Base-by-base conservation (phyloP, 805 yeast genomes). In the Limtongozyma cylindracea region DNA sequence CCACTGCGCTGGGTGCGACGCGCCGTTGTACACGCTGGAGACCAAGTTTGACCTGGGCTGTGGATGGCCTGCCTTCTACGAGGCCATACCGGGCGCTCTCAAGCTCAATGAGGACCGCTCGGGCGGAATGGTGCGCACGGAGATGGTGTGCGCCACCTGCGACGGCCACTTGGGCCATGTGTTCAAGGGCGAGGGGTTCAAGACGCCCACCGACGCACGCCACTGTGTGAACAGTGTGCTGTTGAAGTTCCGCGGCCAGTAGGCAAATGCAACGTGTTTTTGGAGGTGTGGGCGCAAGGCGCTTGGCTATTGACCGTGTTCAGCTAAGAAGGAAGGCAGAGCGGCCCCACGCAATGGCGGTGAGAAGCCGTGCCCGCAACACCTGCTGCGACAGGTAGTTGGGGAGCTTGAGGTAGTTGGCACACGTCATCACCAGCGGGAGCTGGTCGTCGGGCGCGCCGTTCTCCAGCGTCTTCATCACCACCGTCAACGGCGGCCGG, bases 351-450 rank as follows among this genome's bases (percentile, higher is more conserved):
- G 51, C 53, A 35, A 80, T 62, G 0, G 96, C 95, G 27, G 62
- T 71, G 8, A 43, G 22, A 6, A 88, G 43, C 23, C 72, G 51
- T 16, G 49, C 38, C 22, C 41, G 48, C 69, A 88, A 56, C 2
- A 74, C 43, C 10, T 53, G 65, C 26, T 54, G 57, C 17, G 59
- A 47, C 3, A 77, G 57, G 38, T 84, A 88, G 29, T 72, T 61
- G 4, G 98, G 96, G 11, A 88, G 47, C 40, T 84, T 84, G 31
- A 84, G 53, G 38, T 84, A 88, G 39, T 84, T 84, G 3, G 91
- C 95, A 50, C 98, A 84, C 0, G 98, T 84, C 98, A 84, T 84
- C 3, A 88, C 98, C 45, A 93, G 77, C 2, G 98, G 96, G 25
- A 88, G 51, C 36, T 71, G 80, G 28, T 68, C 78, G 41, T 84